Base-by-base conservation (phyloP, 495 filamentous ascomycete species). In the Aspergillus sclerotioniger region DNA sequence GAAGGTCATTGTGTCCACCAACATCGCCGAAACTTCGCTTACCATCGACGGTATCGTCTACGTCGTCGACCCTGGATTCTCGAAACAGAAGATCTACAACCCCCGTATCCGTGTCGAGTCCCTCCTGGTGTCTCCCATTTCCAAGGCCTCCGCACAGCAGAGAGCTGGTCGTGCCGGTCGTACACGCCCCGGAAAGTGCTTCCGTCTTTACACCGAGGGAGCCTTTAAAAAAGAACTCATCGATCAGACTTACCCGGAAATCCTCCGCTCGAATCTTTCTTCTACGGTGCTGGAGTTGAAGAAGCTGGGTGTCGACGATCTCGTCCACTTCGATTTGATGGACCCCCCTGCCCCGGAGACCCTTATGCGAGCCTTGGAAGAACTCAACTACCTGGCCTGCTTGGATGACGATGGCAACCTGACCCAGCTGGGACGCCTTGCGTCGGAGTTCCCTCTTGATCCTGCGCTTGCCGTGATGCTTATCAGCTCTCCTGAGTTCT, bases 41-140 rank as follows among this genome's bases (percentile, higher is more conserved):
- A 99, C 95, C 39, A 99, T 99, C 52, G 95, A 99, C 69, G 95
- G 95, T 68, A 98, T 99, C 58, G 95, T 99, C 21, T 99, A 96
- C 62, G 95, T 99, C 16, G 92, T 99, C 8, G 95, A 99, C 68
- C 94, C 95, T 7, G 95, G 95, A 19, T 99, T 99, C 76, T 96
- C 90, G 71, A 99, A 99, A 80, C 95, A 99, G 70, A 99, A 99
- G 75, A 92, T 99, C 60, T 99, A 98, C 81, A 96, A 98, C 67
- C 93, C 95, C 21, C 87, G 95, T 53, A 90, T 96, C 55, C 89
- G 95, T 67, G 92, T 98, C 41, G 95, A 99, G 71, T 98, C 95
- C 0, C 79, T 99, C 2, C 78, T 99, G 6, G 92, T 99, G 6
- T 96, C 95, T 12, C 90, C 95, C 5, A 98, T 98, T 53, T 97